Conservation (phyloP, 129 eudicot species). For the Flaveria robusta region DNA sequence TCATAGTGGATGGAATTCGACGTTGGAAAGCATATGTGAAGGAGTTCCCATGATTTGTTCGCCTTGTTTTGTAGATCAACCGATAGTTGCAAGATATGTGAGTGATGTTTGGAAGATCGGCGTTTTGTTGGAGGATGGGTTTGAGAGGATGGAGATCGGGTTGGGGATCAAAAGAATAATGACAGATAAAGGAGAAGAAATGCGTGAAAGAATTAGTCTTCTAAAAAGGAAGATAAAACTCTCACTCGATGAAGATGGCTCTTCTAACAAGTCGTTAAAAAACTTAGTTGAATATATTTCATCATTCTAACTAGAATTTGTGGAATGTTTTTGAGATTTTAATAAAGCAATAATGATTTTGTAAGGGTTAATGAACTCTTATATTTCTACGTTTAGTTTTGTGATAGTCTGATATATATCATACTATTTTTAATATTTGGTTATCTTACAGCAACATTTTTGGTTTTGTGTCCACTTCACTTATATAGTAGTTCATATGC, state of each 20-base stretch:
- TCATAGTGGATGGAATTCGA: constrained; percentile 67
- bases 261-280: constrained; percentile 36
- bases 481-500: no score
- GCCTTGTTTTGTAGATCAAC: constrained; percentile 41
- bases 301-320: constrained; percentile 17
- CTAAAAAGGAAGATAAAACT: constrained; percentile 30
- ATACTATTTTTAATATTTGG: no score
- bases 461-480: no score
- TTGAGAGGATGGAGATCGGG: constrained; percentile 29
- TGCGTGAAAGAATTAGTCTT: constrained; percentile 21
- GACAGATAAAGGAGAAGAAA: constrained; percentile 39
- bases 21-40: constrained; percentile 64
- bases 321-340: neutral
- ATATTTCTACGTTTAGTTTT: no score
- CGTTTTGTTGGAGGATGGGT: constrained; percentile 33
- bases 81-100: constrained; percentile 39
- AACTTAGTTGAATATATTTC: constrained; percentile 39
- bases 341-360: neutral
- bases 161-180: constrained; percentile 28
- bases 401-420: no score
- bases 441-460: no score
- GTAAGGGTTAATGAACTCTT: neutral
- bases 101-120: constrained; percentile 50
- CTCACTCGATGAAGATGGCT: constrained; percentile 37
- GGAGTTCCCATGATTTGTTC: constrained; percentile 52